A percentile compares a stretch with the other conserved stretches of the same genome.
Conservation (phyloP, 2,329 filamentous ascomycete species). For the Elsinoe australis region DNA sequence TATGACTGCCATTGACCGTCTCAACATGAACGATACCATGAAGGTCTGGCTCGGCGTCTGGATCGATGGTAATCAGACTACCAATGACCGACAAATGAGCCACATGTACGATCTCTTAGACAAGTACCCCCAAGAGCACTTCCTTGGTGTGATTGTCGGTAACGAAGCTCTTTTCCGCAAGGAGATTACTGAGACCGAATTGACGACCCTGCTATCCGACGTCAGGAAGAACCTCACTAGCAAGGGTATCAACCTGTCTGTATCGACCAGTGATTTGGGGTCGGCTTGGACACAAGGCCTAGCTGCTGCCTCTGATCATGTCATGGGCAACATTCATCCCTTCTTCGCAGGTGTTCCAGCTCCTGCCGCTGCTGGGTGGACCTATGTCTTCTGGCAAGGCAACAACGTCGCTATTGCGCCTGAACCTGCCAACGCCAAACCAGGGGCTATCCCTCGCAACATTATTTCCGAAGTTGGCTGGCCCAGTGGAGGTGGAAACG, state of each 20-base stretch:
- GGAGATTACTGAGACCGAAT: constrained; percentile 57
- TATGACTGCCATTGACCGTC: constrained; percentile 66
- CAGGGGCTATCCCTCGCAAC: constrained; percentile 20
- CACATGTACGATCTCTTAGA: constrained; percentile 83
- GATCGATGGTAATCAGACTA: constrained; percentile 76
- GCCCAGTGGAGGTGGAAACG: constrained; percentile 73
- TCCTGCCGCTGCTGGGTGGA: constrained; percentile 67
- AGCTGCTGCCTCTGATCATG: constrained; percentile 64
- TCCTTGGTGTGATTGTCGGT: constrained; percentile 56
- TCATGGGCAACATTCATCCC: constrained; percentile 96
- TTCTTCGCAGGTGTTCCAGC: constrained; percentile 80
- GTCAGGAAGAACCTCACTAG: constrained; percentile 66
- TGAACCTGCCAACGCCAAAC: constrained; percentile 41
- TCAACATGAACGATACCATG: constrained; percentile 62
- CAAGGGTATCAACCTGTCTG: constrained; percentile 60
- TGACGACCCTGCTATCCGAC: constrained; percentile 57
- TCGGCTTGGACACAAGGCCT: constrained; percentile 73
- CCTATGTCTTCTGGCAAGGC: constrained; percentile 68
- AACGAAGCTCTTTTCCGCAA: constrained; percentile 56
- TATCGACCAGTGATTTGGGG: constrained; percentile 83
- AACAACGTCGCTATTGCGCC: constrained; percentile 61
- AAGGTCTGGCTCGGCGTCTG: constrained; percentile 94
- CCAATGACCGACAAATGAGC: constrained; percentile 69
- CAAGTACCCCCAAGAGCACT: constrained; percentile 45
- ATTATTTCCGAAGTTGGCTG: constrained; percentile 88